A percentile compares a stretch with the other conserved stretches of the same genome.
Evolutionary conservation across 2,329 filamentous ascomycete species (phyloP).

Genomic region (Harringtonia aguacate): DNA sequence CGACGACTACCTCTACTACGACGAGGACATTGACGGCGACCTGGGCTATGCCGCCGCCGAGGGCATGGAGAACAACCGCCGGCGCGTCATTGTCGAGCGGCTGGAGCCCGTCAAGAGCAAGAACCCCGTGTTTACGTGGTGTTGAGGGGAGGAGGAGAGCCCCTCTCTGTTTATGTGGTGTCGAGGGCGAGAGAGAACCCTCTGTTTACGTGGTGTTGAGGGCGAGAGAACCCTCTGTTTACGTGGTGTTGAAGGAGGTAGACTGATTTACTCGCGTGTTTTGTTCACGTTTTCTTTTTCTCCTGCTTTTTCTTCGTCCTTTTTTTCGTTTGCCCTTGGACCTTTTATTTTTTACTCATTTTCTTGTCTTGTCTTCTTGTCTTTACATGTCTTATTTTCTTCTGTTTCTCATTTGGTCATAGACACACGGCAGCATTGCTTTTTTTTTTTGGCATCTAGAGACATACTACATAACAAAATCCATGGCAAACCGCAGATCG

Average conservation of each 20-base stretch:
- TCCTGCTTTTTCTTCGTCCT: no score
- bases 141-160: no score
- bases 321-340: no score
- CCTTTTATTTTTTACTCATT: no score
- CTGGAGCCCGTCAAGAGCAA: conserved; percentile 91
- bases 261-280: no score
- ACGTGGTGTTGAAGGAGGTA: conserved; percentile 97
- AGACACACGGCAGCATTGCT: no score
- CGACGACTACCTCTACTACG: conserved; percentile 11
- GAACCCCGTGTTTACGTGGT: conserved; percentile 97
- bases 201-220: conserved; percentile 95
- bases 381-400: no score
- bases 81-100: conserved; percentile 94
- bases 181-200: conserved; percentile 68
- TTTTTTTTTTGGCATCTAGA: no score
- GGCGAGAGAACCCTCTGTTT: conserved; percentile 92
- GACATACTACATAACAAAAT: no score
- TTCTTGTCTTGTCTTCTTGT: no score
- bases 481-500: neutral
- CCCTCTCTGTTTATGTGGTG: neutral
- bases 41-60: conserved; percentile 89
- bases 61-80: conserved; percentile 81
- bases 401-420: no score
- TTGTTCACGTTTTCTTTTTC: no score
- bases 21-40: conserved; percentile 78